phyloP scores from a whole-genome alignment of 176 grass and related monocot genomes.

The Oryza punctata region DNA sequence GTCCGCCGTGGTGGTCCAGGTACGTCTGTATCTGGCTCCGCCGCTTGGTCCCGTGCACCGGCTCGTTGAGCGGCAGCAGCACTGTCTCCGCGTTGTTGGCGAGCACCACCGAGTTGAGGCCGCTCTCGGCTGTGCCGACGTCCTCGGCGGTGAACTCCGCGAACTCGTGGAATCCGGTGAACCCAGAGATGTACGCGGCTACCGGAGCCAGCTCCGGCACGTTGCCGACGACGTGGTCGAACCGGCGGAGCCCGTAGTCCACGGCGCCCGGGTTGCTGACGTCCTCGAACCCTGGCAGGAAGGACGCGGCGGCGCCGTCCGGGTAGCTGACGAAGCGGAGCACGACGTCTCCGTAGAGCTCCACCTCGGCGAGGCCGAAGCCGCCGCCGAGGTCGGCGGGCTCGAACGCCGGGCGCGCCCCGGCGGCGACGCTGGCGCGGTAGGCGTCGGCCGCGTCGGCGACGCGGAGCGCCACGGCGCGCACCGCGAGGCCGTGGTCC shows the following conservation, averaged over 20 bases:
- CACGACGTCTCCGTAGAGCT: constrained; percentile 91
- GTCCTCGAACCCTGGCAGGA: constrained; percentile 78
- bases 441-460: constrained; percentile 74
- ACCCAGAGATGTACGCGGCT: constrained; percentile 50
- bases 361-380: constrained; percentile 76
- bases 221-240: constrained; percentile 94
- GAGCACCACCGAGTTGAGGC: constrained; percentile 91
- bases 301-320: constrained; percentile 15
- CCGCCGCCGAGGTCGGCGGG: constrained; percentile 66
- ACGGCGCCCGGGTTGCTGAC: neutral
- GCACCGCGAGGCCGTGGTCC: constrained; percentile 77
- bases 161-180: constrained; percentile 95
- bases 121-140: constrained; percentile 89
- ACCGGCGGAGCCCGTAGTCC: constrained; percentile 59
- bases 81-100: constrained; percentile 87
- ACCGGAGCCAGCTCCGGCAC: constrained; percentile 63
- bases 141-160: constrained; percentile 95
- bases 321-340: constrained; percentile 78
- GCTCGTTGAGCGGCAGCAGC: constrained; percentile 85
- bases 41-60: constrained; percentile 93
- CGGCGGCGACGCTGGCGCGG: constrained; percentile 63
- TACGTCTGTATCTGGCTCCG: constrained; percentile 97
- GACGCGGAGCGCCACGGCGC: constrained; percentile 69
- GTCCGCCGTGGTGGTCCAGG: constrained; percentile 85
- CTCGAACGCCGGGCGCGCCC: constrained; percentile 69